Evolutionary conservation across 2,329 filamentous ascomycete genomes (phyloP).

Genomic region (Pseudogymnoascus sp.): DNA sequence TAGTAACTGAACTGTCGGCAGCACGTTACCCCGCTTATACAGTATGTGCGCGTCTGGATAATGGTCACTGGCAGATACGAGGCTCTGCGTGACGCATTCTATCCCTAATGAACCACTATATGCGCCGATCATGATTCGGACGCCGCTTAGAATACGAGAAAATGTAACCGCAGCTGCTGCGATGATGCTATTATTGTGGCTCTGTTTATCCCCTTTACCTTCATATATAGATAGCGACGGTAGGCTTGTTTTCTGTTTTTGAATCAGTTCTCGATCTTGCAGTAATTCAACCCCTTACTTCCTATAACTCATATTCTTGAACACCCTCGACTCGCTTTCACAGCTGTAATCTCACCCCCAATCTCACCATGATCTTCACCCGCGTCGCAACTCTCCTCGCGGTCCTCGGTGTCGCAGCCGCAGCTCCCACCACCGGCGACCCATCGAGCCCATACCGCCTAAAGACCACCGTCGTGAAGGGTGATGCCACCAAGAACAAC

Average conservation of each 20-base stretch:
- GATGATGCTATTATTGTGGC: constrained; percentile 6
- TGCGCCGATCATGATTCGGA: not conserved
- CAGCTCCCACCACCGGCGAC: not conserved
- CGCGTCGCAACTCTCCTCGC: not conserved
- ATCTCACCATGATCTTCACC: not conserved
- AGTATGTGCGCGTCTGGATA: not conserved
- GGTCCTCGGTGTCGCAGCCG: not conserved
- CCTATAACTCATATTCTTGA: not conserved
- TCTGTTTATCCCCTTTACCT: not conserved
- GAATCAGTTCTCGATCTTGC: not conserved
- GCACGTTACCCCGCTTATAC: constrained; percentile 3
- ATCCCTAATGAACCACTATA: not conserved
- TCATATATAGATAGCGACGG: not conserved
- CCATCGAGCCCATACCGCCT: constrained; percentile 14
- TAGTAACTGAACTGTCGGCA: not conserved
- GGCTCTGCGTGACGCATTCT: not conserved
- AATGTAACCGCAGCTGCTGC: not conserved
- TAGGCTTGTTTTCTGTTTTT: not conserved
- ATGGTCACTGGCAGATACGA: not conserved
- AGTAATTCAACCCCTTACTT: not conserved
- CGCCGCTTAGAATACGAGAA: not conserved
- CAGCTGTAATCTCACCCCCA: not conserved
- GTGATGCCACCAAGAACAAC: constrained; percentile 13
- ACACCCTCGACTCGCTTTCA: not conserved
- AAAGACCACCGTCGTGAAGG: constrained; percentile 15